Evolutionary conservation across 441 rosid species (phyloP).

Genomic region (Metrosideros polymorpha): DNA sequence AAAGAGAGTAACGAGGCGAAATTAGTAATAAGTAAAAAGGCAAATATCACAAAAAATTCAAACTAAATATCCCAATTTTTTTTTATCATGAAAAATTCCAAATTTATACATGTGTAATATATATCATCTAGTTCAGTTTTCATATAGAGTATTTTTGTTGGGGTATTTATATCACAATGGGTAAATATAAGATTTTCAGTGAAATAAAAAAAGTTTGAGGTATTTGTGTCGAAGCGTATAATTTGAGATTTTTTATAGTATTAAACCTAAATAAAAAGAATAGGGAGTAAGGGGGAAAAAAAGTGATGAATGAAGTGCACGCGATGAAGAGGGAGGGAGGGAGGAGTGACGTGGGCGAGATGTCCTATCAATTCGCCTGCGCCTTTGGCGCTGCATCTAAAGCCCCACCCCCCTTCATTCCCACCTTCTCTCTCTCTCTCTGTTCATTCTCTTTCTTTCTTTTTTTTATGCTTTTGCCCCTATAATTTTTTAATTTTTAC

Average conservation of each 20-base stretch:
- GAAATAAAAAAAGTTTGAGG: too few relatives aligned
- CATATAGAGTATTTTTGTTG: too few relatives aligned
- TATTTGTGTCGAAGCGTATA: too few relatives aligned
- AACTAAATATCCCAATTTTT: too few relatives aligned
- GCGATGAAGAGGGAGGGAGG: neutral
- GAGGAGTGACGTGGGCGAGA: neutral
- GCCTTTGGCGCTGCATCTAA: conserved; percentile 27
- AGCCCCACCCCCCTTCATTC: conserved; percentile 11
- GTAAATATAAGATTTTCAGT: too few relatives aligned
- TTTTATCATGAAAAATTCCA: neutral
- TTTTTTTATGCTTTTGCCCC: neutral
- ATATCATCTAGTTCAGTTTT: too few relatives aligned
- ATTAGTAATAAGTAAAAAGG: neutral
- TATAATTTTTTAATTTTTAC: neutral
- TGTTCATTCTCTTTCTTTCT: neutral
- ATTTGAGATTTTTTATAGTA: neutral
- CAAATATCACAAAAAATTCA: neutral
- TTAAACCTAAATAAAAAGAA: neutral
- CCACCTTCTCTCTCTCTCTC: neutral
- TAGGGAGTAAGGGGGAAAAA: neutral
- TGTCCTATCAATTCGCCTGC: conserved; percentile 20
- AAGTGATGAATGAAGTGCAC: neutral
- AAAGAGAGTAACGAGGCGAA: neutral
- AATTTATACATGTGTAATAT: too few relatives aligned
- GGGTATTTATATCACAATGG: too few relatives aligned